Evolutionary conservation across 768 basidiomycete species (phyloP).

Genomic region (Naganishia onofrii): DNA sequence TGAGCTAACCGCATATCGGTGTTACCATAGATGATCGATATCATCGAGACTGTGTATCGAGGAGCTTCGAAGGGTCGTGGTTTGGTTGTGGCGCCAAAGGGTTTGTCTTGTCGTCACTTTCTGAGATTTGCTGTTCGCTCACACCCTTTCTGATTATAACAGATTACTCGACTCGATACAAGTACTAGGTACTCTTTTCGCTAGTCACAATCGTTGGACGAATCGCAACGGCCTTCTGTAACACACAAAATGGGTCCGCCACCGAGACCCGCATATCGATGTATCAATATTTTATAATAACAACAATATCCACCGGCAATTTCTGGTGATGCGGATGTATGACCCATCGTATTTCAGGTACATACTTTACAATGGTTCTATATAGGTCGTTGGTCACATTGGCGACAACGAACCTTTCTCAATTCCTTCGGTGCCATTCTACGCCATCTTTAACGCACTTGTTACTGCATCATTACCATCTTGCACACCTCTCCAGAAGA

Average conservation of each 20-base stretch:
- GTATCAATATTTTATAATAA: conserved; percentile 9
- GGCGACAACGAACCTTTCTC: background rate
- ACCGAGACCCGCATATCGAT: background rate
- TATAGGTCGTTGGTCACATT: too few relatives aligned
- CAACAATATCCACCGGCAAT: background rate
- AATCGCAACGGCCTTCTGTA: too few relatives aligned
- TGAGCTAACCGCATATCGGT: background rate
- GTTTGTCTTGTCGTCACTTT: conserved; percentile 55
- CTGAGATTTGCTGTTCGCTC: conserved; percentile 16
- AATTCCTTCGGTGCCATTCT: background rate
- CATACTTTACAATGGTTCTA: background rate
- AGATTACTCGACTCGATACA: conserved; percentile 81
- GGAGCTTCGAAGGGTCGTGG: conserved; percentile 97
- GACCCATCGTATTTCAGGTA: conserved; percentile 3
- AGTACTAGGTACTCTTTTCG: conserved; percentile 58
- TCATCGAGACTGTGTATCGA: conserved; percentile 95
- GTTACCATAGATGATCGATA: conserved; percentile 76
- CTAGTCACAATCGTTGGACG: background rate
- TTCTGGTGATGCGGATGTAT: background rate
- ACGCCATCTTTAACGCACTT: conserved; percentile 44
- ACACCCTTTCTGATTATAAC: conserved; percentile 27
- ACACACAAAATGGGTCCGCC: too few relatives aligned
- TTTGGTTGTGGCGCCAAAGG: conserved; percentile 95
- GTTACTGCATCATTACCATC: conserved; percentile 49
- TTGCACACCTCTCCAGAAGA: conserved; percentile 50